Percentiles rank a stretch among this genome's conserved stretches.
These are phyloP conservation scores for Candida loeiensis DNA, from an alignment of 805 yeast genomes.

Conservation along the genomic window DNA sequence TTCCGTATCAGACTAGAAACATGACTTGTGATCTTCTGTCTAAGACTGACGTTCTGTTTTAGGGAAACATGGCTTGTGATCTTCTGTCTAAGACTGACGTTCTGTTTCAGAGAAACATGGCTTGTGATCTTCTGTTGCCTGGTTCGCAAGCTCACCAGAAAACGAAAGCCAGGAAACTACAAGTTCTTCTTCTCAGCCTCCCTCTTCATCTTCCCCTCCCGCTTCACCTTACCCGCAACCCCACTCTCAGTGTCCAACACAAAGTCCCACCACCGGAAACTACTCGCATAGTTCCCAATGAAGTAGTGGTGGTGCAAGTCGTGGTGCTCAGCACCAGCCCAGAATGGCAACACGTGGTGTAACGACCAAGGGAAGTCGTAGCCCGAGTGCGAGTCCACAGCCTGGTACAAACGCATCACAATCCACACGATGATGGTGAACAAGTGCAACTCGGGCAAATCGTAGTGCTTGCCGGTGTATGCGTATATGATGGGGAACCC, in stretches of 20 bases:
- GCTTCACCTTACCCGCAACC: slow-evolving; percentile 45
- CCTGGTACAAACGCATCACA: slow-evolving; percentile 50
- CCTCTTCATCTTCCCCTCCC: slow-evolving; percentile 44
- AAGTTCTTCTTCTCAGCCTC: slow-evolving; percentile 9
- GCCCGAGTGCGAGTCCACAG: slow-evolving; percentile 60
- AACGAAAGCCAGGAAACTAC: too few species aligned
- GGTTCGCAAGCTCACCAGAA: too few species aligned
- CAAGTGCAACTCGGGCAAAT: slow-evolving; percentile 41
- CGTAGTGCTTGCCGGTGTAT: slow-evolving; percentile 34
- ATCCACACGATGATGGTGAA: slow-evolving; percentile 56
- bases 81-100: too few species aligned
- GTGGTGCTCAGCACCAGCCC: slow-evolving; percentile 67
- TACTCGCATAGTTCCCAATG: slow-evolving; percentile 56
- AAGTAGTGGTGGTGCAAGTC: slow-evolving; percentile 59
- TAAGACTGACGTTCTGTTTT: too few species aligned
- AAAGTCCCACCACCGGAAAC: slow-evolving; percentile 58
- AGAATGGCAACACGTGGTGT: slow-evolving; percentile 53
- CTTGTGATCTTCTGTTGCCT: too few species aligned
- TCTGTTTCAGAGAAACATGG: too few species aligned
- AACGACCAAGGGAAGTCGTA: slow-evolving; percentile 62
- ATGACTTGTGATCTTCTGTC: too few species aligned
- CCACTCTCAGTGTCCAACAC: slow-evolving; percentile 55
- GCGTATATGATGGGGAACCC: slow-evolving; percentile 59
- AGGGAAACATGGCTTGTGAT: too few species aligned
- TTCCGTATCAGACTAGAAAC: too few species aligned